These are phyloP conservation scores for Rhododendron ovatum DNA, from an alignment of 148 eudicot species.

Conservation along the genomic window DNA sequence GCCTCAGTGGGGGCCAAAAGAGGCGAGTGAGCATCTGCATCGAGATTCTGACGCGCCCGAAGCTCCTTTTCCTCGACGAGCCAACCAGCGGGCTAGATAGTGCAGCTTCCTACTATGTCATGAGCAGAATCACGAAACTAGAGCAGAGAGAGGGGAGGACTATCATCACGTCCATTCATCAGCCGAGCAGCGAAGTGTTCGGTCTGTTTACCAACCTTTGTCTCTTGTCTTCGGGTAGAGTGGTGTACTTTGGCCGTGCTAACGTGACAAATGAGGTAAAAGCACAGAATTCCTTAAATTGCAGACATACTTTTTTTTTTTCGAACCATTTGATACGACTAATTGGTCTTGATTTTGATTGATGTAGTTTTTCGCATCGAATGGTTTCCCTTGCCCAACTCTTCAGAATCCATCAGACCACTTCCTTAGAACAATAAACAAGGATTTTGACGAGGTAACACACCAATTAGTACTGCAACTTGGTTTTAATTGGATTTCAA, in stretches of 20 bases:
- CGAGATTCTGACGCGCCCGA: constrained; percentile 61
- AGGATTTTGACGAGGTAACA: constrained; percentile 52
- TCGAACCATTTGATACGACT: neutral
- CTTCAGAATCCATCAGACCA: constrained; percentile 64
- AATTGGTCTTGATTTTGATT: neutral
- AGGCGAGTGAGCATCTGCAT: constrained; percentile 80
- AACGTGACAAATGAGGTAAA: constrained; percentile 35
- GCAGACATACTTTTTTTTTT: neutral
- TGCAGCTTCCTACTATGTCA: constrained; percentile 76
- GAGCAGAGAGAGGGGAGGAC: constrained; percentile 40
- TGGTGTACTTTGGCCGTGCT: constrained; percentile 61
- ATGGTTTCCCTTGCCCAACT: constrained; percentile 62
- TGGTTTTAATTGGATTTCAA: neutral
- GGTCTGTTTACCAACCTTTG: constrained; percentile 49
- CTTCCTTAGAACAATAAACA: constrained; percentile 47
- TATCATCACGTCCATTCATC: constrained; percentile 67
- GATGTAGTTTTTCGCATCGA: constrained; percentile 45
- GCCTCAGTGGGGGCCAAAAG: constrained; percentile 82
- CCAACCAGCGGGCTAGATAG: constrained; percentile 87
- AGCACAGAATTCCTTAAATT: neutral
- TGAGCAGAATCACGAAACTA: constrained; percentile 39
- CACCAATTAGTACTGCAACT: neutral
- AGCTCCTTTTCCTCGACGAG: constrained; percentile 73
- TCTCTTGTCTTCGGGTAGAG: constrained; percentile 52
- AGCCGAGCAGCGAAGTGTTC: constrained; percentile 66